Base-by-base conservation (phyloP, 768 basidiomycete species). In the Phlegmacium glaucopus region DNA sequence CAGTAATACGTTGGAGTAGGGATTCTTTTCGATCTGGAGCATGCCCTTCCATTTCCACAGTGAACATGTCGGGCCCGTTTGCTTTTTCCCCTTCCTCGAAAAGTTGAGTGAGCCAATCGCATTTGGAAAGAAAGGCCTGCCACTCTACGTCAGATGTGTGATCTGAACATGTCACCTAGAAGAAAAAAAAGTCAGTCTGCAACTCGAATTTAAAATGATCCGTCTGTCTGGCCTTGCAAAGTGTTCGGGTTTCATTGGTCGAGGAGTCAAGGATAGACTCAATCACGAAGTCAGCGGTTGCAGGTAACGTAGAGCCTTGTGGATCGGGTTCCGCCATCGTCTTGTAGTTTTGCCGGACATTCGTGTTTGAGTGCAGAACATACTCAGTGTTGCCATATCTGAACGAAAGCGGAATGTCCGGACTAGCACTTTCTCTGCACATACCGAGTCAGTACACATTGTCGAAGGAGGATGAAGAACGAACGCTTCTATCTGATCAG, bases 141-240 rank as follows among this genome's bases (percentile, higher is more conserved):
- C 84, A 87, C 6, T 59, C 58, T 3, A 56, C 57, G 9, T 70
- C 67, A 9, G 71, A 69, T 6, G 45, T 42, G 12, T 63, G 30
- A 45, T 76, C 67, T 15, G 68, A 53, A 47, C 75, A 79, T 15
- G 55, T 60, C 3, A 83, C 62, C 85, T 87, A 35, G 11, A 29
- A 50, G 15, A 42, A 49, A 25, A 11, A 35, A 22, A 5, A 22
- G 22, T 22, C 32, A n/a, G 11, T 47, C 1, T 39, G 39, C 25
- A 39, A 35, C 55, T 53, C 36, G 18, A 41, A 47, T 37, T 18
- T 16, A 27, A 17, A 12, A 28, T 13, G 29, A 32, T n/a, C 22
- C 26, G 16, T 39, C 10, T 30, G 16, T 15, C 70, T 46, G 59
- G 86, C 87, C 74, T 80, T 69, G 62, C 82, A 86, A 12, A 67